These are phyloP conservation scores for Pelargonium myrrhifolium DNA, from an alignment of 441 rosid species.

Conservation along the genomic window DNA sequence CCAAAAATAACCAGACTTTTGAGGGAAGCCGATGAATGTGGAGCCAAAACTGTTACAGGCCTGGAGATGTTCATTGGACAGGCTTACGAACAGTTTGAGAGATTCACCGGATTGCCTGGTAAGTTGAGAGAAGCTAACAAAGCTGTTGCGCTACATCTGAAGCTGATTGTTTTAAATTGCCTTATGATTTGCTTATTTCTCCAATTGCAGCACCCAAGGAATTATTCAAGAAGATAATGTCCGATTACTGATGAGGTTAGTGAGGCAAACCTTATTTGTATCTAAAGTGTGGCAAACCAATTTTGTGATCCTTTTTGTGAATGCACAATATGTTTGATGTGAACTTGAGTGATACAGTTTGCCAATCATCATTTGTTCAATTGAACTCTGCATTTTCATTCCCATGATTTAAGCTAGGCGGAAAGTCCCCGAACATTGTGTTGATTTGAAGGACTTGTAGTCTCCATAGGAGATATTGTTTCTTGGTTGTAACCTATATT, in stretches of 20 bases:
- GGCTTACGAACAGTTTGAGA: conserved; percentile 78
- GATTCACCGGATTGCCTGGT: conserved; percentile 85
- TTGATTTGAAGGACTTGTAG: too few relatives aligned
- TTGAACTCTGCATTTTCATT: too few relatives aligned
- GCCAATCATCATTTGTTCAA: background rate
- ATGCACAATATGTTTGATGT: background rate
- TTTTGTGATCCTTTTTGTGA: too few relatives aligned
- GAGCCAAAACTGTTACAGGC: conserved; percentile 63
- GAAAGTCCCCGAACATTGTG: too few relatives aligned
- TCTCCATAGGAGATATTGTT: too few relatives aligned
- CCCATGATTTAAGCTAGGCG: too few relatives aligned
- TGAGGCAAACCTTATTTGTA: background rate
- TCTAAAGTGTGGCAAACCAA: too few relatives aligned
- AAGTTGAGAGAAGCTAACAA: conserved; percentile 14
- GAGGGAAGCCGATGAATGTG: conserved; percentile 71
- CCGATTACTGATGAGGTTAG: conserved; percentile 39
- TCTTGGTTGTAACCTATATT: too few relatives aligned
- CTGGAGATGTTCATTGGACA: conserved; percentile 89
- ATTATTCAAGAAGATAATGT: conserved; percentile 50
- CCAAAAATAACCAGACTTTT: conserved; percentile 75
- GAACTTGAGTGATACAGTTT: background rate
- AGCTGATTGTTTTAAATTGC: background rate
- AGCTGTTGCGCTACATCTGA: background rate
- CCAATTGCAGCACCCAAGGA: conserved; percentile 71
- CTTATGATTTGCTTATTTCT: conserved; percentile 5